A percentile compares a stretch with the other conserved stretches of the same genome.
Conservation (phyloP, 305 asterid genomes). For the Fraxinus greggii region DNA sequence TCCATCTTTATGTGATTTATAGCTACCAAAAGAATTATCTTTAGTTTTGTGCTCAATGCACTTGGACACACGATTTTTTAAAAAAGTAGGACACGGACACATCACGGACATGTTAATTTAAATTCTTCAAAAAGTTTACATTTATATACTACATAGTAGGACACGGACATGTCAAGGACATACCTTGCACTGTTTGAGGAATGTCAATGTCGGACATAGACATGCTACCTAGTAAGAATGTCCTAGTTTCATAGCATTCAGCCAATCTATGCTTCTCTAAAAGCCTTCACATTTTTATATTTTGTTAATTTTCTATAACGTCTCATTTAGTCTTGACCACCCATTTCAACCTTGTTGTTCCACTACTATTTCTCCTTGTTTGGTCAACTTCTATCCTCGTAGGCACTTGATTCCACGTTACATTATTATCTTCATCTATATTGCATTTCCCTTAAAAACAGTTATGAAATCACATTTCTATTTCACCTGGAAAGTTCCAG, state of each 20-base stretch:
- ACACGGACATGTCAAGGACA: too few species aligned
- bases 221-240: neutral
- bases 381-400: neutral
- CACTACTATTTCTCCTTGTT: neutral
- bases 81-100: neutral
- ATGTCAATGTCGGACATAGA: neutral
- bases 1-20: neutral
- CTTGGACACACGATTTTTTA: neutral
- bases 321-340: neutral
- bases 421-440: neutral
- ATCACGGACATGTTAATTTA: neutral
- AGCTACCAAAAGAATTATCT: neutral
- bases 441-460: neutral
- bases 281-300: neutral
- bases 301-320: neutral
- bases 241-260: neutral
- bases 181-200: neutral
- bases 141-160: neutral
- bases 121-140: neutral
- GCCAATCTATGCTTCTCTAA: neutral
- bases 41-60: neutral
- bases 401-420: neutral
- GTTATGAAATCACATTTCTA: neutral
- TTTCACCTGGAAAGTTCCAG: neutral
- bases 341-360: neutral